Conservation (phyloP, 345 rosid species). For the Sapria himalayana region DNA sequence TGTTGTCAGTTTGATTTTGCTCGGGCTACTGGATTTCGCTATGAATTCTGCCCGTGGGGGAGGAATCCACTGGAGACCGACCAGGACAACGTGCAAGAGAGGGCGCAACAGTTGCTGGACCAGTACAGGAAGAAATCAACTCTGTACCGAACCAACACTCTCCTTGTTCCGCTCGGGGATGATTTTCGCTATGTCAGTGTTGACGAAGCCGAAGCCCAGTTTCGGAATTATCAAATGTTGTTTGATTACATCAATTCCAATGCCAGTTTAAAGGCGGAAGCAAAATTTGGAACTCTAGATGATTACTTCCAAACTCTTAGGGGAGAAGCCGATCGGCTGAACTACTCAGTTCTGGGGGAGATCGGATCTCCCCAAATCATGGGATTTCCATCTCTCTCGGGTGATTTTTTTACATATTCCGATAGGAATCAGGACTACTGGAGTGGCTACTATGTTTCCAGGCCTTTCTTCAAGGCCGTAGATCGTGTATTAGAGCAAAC, state of each 20-base stretch:
- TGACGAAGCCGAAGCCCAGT: slow-evolving; percentile 92
- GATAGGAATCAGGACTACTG: slow-evolving; percentile 88
- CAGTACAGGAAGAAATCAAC: slow-evolving; percentile 92
- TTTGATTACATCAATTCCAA: slow-evolving; percentile 83
- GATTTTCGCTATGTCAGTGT: slow-evolving; percentile 69
- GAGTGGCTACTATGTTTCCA: slow-evolving; percentile 98
- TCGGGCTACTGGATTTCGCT: slow-evolving; percentile 29
- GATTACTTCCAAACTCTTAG: slow-evolving; percentile 67
- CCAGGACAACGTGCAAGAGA: slow-evolving; percentile 69
- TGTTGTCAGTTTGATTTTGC: slow-evolving; percentile 99
- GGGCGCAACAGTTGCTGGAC: slow-evolving; percentile 61
- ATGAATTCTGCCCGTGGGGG: slow-evolving; percentile 81
- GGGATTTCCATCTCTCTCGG: slow-evolving; percentile 92
- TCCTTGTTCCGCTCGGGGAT: slow-evolving; percentile 93
- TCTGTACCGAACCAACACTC: slow-evolving; percentile 68
- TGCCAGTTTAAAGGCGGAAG: slow-evolving; percentile 72
- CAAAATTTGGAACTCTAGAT: slow-evolving; percentile 75
- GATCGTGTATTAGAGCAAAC: slow-evolving; percentile 86
- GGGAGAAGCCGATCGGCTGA: slow-evolving; percentile 70
- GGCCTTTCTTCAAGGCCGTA: slow-evolving; percentile 97
- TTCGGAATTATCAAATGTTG: slow-evolving; percentile 67
- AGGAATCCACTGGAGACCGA: slow-evolving; percentile 55
- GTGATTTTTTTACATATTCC: slow-evolving; percentile 93
- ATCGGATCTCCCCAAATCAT: slow-evolving; percentile 50
- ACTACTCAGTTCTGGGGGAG: slow-evolving; percentile 70